Evolutionary conservation across 1,139 yeast genomes (phyloP), one percentile per base, ranked within the genome.

Genomic region (Suhomyces chickasaworum): DNA sequence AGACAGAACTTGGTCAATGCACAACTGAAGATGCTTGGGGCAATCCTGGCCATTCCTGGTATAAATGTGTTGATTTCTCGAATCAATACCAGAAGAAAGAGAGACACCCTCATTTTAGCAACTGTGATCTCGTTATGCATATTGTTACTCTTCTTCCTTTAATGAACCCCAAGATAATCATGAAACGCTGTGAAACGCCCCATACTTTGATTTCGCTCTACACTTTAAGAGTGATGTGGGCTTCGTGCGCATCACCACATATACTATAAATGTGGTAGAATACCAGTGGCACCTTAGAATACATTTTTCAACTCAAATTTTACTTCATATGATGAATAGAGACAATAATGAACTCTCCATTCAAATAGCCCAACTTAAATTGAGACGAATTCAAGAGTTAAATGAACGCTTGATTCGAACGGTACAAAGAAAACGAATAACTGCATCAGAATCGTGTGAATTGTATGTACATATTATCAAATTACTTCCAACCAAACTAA

Each of bases 51-150:
- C 41, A 78, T 93, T 37, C 99, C 99, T 0, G 98, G 97, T 1
- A 71, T 93, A 39, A 87, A 86, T 60, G 81, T 82, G 12, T 66
- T 95, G 49, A 81, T 93, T 35, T 73, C 85, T 15, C 86, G 85
- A 63, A 91, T 93, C 55, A 90, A 90, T 63, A 86, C 96, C 2
- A 77, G 98, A 58, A 84, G 93, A 65, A 87, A 85, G 68, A 80
- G 97, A 52, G 96, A 93, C 63, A 85, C 95, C 17, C 64, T 93
- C 37, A 87, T 93, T n/a, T 68, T 93, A 63, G 95, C 96, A 3
- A 57, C 77, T 4, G 77, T 93, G 42, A 85, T 90, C 40, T 77
- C 91, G 4, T 53, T 80, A 29, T 89, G 98, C 70, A 83, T 90
- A 23, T 59, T 91, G 42, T 64, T 89, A 12, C 66, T 91, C 50